Conservation (phyloP, 805 yeast species). For the Candida mattraensis region DNA sequence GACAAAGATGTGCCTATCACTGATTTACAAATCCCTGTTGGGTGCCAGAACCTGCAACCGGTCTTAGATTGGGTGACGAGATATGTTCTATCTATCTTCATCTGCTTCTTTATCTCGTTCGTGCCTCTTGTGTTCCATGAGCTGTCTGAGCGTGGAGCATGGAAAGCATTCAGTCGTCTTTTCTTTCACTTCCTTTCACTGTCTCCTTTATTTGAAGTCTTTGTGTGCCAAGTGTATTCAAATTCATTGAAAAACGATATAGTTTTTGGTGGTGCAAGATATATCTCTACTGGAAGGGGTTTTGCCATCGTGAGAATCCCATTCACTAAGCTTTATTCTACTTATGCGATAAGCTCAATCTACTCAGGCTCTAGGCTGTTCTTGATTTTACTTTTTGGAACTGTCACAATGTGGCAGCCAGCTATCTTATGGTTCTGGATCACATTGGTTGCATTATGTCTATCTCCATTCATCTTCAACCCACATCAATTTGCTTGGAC, state of each 20-base stretch:
- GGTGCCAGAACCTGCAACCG: slow-evolving; percentile 84
- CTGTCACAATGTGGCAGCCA: slow-evolving; percentile 79
- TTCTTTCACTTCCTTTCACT: slow-evolving; percentile 75
- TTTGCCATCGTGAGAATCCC: slow-evolving; percentile 83
- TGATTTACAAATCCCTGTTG: slow-evolving; percentile 71
- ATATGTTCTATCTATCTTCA: slow-evolving; percentile 85
- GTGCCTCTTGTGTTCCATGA: slow-evolving; percentile 88
- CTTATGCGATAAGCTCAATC: slow-evolving; percentile 74
- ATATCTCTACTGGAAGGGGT: slow-evolving; percentile 92
- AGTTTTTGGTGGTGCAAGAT: slow-evolving; percentile 88
- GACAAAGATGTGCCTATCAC: slow-evolving; percentile 68
- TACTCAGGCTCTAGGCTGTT: slow-evolving; percentile 74
- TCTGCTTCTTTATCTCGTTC: slow-evolving; percentile 90
- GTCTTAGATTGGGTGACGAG: slow-evolving; percentile 88
- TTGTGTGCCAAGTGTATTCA: slow-evolving; percentile 92
- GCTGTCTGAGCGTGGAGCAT: slow-evolving; percentile 77
- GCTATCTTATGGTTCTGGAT: slow-evolving; percentile 62
- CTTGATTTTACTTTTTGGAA: slow-evolving; percentile 71
- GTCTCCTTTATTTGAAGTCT: slow-evolving; percentile 92
- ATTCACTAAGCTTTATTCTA: slow-evolving; percentile 69
- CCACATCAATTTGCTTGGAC: slow-evolving; percentile 52
- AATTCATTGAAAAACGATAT: slow-evolving; percentile 72
- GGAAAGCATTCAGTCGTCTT: slow-evolving; percentile 71
- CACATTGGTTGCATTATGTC: slow-evolving; percentile 44
- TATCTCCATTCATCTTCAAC: slow-evolving; percentile 53